Base-by-base conservation (phyloP, 768 basidiomycete species). In the Tulasnella sp. region DNA sequence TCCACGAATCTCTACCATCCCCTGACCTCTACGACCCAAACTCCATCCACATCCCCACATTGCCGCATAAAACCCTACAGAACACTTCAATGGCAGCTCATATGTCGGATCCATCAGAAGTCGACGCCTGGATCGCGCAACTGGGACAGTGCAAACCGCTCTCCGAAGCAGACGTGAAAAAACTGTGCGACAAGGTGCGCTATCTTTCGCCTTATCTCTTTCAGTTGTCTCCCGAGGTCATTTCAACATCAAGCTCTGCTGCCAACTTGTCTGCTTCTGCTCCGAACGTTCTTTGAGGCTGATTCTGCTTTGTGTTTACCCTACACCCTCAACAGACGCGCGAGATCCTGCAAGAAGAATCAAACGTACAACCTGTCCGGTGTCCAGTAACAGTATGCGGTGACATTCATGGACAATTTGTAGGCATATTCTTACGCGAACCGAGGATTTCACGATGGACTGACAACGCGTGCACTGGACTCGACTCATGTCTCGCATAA, bases 331-430 rank as follows among this genome's bases (percentile, higher is more conserved):
- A 46, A 5, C 83, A 99, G 98, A 96, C 98, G 76, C 90, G 97
- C 83, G 98, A 99, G 86, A 97, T 99, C 81, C 85, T 99, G 84
- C 96, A 98, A 93, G 97, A 98, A 83, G 98, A 99, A 87, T 96
- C 94, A 42, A 99, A 99, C 84, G 98, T 99, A 1, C 97, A 99
- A 85, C 96, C 96, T 29, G 98, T 99, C 76, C 88, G 93, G 85
- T 99, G 97, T 87, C 98, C 98, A 40, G 98, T 99, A 81, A 99
- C 98, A 72, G 98, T 99, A 79, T 99, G 98, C 83, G 98, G 98
- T 79, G 98, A 99, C 86, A 99, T 99, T 80, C 98, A 99, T 84
- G 98, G 98, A 71, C 98, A 99, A 91, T 99, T 99, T 86, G 97
- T 99, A 86, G 86, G 96, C 92, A 46, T 51, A 51, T 73, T 74